These are phyloP conservation scores for Pyrenophora teres DNA, from an alignment of 2,329 filamentous ascomycete species.

Conservation along the genomic window DNA sequence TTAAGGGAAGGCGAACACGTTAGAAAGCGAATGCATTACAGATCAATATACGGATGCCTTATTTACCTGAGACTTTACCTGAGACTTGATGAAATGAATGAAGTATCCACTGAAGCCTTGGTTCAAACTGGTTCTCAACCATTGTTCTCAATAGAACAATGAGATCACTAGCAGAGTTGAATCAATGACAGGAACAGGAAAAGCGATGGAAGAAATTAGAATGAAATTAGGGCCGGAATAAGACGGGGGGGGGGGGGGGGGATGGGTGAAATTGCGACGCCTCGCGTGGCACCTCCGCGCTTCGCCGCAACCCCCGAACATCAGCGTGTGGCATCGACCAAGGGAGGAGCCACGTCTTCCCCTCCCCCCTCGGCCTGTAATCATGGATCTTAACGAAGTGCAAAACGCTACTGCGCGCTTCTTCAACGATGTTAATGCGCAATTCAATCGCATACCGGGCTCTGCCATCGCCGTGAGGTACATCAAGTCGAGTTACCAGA, in stretches of 20 bases:
- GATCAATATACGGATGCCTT: conserved; percentile 39
- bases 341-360: neutral
- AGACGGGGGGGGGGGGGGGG: conserved; percentile 12
- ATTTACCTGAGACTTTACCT: neutral
- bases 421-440: conserved; percentile 60
- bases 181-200: too few relatives aligned
- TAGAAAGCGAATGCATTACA: conserved; percentile 47
- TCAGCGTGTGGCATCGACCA: conserved; percentile 3
- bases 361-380: neutral
- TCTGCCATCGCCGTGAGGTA: conserved; percentile 94
- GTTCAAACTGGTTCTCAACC: too few relatives aligned
- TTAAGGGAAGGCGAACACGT: conserved; percentile 41
- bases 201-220: neutral
- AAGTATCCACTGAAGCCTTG: too few relatives aligned
- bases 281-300: conserved; percentile 23
- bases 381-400: conserved; percentile 63
- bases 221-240: neutral
- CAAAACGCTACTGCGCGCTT: conserved; percentile 59
- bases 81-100: neutral
- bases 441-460: conserved; percentile 89
- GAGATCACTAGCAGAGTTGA: too few relatives aligned
- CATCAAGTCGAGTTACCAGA: conserved; percentile 95
- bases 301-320: conserved; percentile 31
- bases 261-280: conserved; percentile 11
- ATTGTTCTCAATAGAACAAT: too few relatives aligned